Base-by-base conservation (phyloP, 2,329 filamentous ascomycete species). In the Periconia sp. region DNA sequence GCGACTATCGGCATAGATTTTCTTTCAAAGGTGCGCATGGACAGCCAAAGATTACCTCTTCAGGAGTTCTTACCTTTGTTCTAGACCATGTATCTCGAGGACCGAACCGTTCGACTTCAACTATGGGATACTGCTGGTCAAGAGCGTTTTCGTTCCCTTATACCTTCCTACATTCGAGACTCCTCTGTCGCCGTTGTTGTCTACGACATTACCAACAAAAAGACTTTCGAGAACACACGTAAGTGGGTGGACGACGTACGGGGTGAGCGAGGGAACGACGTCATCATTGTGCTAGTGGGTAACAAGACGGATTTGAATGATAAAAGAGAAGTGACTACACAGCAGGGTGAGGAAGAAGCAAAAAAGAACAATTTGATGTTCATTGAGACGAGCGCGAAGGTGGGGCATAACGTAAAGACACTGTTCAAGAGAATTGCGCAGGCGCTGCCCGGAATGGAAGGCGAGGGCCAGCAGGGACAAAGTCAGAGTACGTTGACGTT, bases 221-320 rank as follows among this genome's bases (percentile, higher is more conserved):
- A 97, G 78, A 96, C 92, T 20, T 99, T 99, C 81, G 90, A 97
- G 74, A 97, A 99, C 78, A 99, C 94, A 50, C 87, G 92, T 71
- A 99, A 99, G 83, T 99, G 95, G 94, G 96, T 99, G 62, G 94
- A 99, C 73, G 94, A 99, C 72, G 94, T 99, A 54, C 86, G 94
- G 58, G 93, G 92, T 48, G 94, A 99, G 81, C 86, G 94, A 70
- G 94, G 94, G 48, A 96, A 96, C 80, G 94, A 99, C 77, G 95
- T 99, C 56, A 99, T 99, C 68, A 97, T 99, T 68, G 94, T 99
- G 45, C 80, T 99, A 45, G 95, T 99, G 40, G 94, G 94, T 63
- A 99, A 99, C 82, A 99, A 99, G 86, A 99, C 94, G 43, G 94
- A 99, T 82, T 77, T 99, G 75, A 96, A 94, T 76, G 94, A 99